Evolutionary conservation across 2,329 filamentous ascomycete species (phyloP).

Genomic region (Exophiala calicioides): DNA sequence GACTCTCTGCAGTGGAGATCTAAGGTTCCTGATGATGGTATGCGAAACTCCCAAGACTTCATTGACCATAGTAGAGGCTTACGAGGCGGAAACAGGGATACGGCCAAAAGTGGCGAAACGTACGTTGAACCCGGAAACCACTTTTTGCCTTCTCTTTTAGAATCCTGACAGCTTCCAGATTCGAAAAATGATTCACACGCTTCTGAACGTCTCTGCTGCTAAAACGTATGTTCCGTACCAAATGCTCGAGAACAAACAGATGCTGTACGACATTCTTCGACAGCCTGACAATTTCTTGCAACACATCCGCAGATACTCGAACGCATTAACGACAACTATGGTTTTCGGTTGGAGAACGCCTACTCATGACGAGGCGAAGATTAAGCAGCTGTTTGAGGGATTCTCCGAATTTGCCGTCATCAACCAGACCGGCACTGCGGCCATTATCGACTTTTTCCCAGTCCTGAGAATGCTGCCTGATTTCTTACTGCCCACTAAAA

Average conservation of each 20-base stretch:
- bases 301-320: slow-evolving; percentile 52
- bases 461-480: slow-evolving; percentile 49
- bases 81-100: slow-evolving; percentile 33
- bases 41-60: too few species aligned
- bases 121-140: not conserved
- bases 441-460: slow-evolving; percentile 51
- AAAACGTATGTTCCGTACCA: slow-evolving; percentile 58
- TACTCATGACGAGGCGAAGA: slow-evolving; percentile 43
- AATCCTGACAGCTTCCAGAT: slow-evolving; percentile 12
- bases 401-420: slow-evolving; percentile 47
- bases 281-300: slow-evolving; percentile 45
- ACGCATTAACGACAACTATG: slow-evolving; percentile 53
- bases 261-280: slow-evolving; percentile 53
- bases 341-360: slow-evolving; percentile 51
- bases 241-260: slow-evolving; percentile 57
- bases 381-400: slow-evolving; percentile 47
- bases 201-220: slow-evolving; percentile 51
- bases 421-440: slow-evolving; percentile 45
- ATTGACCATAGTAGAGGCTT: too few species aligned
- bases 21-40: slow-evolving; percentile 38
- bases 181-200: slow-evolving; percentile 44
- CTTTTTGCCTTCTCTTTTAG: not conserved
- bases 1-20: slow-evolving; percentile 33
- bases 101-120: slow-evolving; percentile 33
- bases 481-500: slow-evolving; percentile 38